A percentile compares a stretch with the other conserved stretches of the same genome.
These are phyloP conservation scores for Backusella circina DNA, from an alignment of 192 early-diverging fungal genomes.

Conservation along the genomic window DNA sequence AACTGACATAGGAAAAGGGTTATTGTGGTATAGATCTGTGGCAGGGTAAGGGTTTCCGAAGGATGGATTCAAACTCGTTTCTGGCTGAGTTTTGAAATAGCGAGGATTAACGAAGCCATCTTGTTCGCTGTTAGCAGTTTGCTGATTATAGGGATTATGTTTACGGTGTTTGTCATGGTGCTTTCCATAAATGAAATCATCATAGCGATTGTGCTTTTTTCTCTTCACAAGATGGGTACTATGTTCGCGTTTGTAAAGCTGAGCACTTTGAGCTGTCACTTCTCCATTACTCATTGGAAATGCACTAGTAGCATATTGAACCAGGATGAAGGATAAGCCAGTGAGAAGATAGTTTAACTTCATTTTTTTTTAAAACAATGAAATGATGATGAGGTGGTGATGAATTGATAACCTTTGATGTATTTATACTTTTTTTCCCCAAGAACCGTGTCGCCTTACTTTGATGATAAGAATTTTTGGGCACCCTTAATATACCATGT, in stretches of 20 bases:
- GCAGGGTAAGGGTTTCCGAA: neutral
- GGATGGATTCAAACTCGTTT: neutral
- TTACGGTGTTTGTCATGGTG: neutral
- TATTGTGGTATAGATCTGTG: neutral
- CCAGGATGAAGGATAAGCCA: neutral
- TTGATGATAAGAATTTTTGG: neutral
- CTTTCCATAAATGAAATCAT: neutral
- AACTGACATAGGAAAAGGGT: neutral
- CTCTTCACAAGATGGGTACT: neutral
- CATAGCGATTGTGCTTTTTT: neutral
- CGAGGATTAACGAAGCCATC: neutral
- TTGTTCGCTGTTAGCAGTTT: neutral
- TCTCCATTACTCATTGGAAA: neutral
- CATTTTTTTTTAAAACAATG: neutral
- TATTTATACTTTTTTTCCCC: neutral
- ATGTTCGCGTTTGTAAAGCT: neutral
- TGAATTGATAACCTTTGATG: neutral
- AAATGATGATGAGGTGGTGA: neutral
- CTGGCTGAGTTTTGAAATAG: neutral
- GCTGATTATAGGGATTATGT: neutral
- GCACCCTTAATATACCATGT: neutral
- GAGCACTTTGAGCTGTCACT: neutral
- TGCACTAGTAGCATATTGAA: neutral
- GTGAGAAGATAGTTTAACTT: neutral
- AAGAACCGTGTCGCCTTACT: neutral